phyloP scores from a whole-genome alignment of 768 basidiomycete genomes.

The Amanita brunnescens region DNA sequence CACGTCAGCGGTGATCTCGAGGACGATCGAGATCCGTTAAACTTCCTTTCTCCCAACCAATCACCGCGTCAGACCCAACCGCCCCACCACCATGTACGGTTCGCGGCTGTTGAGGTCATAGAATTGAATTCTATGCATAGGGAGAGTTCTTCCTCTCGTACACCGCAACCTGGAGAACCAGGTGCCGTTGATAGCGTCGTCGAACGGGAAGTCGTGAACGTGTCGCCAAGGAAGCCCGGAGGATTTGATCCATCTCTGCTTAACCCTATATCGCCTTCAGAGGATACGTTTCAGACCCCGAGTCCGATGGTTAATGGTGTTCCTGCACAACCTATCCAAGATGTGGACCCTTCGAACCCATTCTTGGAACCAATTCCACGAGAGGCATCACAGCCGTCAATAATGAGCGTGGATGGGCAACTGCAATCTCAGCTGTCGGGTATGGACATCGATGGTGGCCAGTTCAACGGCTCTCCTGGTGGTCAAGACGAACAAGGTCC shows the following conservation, averaged over 20 bases:
- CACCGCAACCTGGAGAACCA: neutral
- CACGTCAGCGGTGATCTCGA: slow-evolving; percentile 20
- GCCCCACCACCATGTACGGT: slow-evolving; percentile 36
- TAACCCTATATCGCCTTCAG: slow-evolving; percentile 37
- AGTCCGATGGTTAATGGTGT: slow-evolving; percentile 5
- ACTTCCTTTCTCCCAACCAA: slow-evolving; percentile 26
- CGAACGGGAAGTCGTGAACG: neutral
- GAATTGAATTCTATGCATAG: neutral
- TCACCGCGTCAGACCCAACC: slow-evolving; percentile 15
- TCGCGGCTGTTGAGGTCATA: slow-evolving; percentile 25
- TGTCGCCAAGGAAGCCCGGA: slow-evolving; percentile 1
- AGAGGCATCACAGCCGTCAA: neutral
- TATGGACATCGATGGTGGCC: neutral
- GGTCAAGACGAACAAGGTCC: neutral
- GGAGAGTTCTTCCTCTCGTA: neutral
- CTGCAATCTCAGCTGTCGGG: neutral
- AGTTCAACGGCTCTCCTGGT: neutral
- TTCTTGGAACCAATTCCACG: slow-evolving; percentile 9
- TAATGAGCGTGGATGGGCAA: neutral
- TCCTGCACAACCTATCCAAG: slow-evolving; percentile 7
- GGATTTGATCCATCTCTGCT: slow-evolving; percentile 47
- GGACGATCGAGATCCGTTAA: slow-evolving; percentile 44
- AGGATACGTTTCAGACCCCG: slow-evolving; percentile 16
- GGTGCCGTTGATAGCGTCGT: neutral
- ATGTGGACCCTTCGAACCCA: slow-evolving; percentile 14